A percentile compares a stretch with the other conserved stretches of the same genome.
These are phyloP conservation scores for Pseudisothecium myosuroides DNA, from an alignment of 225 moss, liverwort and hornwort genomes.

Conservation along the genomic window DNA sequence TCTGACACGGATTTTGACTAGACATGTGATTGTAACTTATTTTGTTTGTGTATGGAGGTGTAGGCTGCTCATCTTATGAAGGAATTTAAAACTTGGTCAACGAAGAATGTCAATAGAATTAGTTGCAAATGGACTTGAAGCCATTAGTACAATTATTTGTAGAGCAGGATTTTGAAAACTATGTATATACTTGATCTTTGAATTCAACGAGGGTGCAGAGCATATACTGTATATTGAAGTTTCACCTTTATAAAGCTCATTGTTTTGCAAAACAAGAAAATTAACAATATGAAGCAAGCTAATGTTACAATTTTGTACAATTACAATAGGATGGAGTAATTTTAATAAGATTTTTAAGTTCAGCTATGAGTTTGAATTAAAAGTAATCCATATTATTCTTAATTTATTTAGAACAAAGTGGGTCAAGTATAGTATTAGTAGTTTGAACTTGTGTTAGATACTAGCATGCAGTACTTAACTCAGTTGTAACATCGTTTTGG, in stretches of 20 bases:
- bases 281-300: background rate
- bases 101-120: background rate
- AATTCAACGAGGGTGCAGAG: background rate
- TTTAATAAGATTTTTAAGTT: background rate
- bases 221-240: background rate
- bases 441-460: rapidly evolving
- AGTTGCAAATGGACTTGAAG: background rate
- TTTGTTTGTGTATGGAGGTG: background rate
- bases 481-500: too few species aligned
- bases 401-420: background rate
- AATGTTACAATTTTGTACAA: background rate
- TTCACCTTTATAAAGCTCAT: background rate
- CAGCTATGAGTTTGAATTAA: background rate
- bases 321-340: background rate
- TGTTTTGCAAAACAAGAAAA: background rate
- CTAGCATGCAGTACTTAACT: background rate
- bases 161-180: background rate
- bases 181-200: background rate
- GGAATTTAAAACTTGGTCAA: background rate
- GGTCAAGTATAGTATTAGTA: background rate
- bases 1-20: background rate
- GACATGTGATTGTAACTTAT: background rate
- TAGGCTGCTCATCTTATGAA: background rate
- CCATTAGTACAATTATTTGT: background rate
- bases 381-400: too few species aligned